Evolutionary conservation across 108 stramenopile species (phyloP).

Genomic region (Discostella pseudostelligera): DNA sequence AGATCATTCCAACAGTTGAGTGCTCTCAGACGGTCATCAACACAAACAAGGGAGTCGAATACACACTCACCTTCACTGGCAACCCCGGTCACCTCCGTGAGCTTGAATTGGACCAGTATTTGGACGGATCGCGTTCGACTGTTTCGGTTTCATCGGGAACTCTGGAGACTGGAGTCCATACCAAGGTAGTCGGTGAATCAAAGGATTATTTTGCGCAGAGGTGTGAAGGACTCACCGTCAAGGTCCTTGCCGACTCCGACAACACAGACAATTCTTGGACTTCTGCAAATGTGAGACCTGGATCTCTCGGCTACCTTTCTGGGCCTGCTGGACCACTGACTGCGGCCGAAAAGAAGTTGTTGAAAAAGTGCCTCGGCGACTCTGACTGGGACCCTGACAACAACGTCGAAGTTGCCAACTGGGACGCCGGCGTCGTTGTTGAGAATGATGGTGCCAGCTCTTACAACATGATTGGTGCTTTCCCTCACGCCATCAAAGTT

Average conservation of each 20-base stretch:
- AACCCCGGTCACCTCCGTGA: constrained; percentile 55
- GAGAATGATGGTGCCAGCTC: constrained; percentile 39
- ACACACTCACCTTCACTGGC: constrained; percentile 44
- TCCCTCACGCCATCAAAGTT: constrained; percentile 66
- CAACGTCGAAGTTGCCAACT: constrained; percentile 65
- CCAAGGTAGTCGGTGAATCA: constrained; percentile 58
- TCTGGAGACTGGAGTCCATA: constrained; percentile 31
- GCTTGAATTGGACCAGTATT: constrained; percentile 47
- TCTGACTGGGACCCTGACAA: constrained; percentile 58
- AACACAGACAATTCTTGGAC: constrained; percentile 28
- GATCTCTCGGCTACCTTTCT: constrained; percentile 46
- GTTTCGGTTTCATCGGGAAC: constrained; percentile 34
- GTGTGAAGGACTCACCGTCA: constrained; percentile 58
- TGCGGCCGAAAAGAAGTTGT: constrained; percentile 37
- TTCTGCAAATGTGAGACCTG: constrained; percentile 28
- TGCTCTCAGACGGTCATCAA: constrained; percentile 39
- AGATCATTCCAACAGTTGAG: constrained; percentile 49
- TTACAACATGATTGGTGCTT: constrained; percentile 56
- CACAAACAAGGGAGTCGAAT: constrained; percentile 36
- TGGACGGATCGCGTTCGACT: constrained; percentile 53
- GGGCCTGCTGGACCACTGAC: constrained; percentile 32
- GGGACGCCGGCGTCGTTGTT: constrained; percentile 52
- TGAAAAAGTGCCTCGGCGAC: constrained; percentile 71
- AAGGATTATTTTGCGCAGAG: constrained; percentile 55
- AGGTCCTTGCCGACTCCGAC: constrained; percentile 42